Base-by-base conservation (phyloP, 345 rosid species). In the Populus davidiana region DNA sequence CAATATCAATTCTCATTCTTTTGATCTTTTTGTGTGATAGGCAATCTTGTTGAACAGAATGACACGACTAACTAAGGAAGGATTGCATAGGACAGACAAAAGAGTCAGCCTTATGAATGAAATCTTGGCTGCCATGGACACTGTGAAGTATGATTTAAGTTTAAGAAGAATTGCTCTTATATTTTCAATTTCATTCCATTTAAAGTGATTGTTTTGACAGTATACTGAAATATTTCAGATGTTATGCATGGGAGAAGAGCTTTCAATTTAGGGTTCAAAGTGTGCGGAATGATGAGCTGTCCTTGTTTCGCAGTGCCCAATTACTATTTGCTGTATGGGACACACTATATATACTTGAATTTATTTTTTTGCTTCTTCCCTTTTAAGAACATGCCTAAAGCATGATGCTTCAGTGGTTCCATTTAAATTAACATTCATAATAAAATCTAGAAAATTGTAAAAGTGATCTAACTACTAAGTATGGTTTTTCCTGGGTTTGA, bases 231-330 rank as follows among this genome's bases (percentile, higher is more conserved):
- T 65, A 29, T 63, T 82, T 20, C 76, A 82, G 85, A 75, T 82
- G 81, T 67, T 82, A 82, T 77, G 85, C 85, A n/a, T 82, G 85
- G 85, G 85, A 82, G 81, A 82, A 78, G 75, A 82, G 81, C 81
- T 78, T 82, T 59, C 78, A 78, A 64, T 70, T 68, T 6, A 75
- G 81, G 78, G 76, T 82, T 70, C 85, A 82, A 75, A 71, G 50
- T 27, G 75, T 82, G 71, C 81, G 85, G 47, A 44, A 78, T 74
- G 85, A 82, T 70, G 81, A 82, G 76, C 49, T 82, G 41, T 82
- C 81, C 56, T 78, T 79, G 85, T 82, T 78, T 72, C 74, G 85
- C 41, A 54, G 31, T 11, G 81, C 85, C 20, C 85, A 75, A 6
- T 78, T 82, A 14, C 79, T 82, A 31, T 70, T 73, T 43, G 85